Evolutionary conservation across 805 yeast species (phyloP).

Genomic region (Yarrowia deformans): DNA sequence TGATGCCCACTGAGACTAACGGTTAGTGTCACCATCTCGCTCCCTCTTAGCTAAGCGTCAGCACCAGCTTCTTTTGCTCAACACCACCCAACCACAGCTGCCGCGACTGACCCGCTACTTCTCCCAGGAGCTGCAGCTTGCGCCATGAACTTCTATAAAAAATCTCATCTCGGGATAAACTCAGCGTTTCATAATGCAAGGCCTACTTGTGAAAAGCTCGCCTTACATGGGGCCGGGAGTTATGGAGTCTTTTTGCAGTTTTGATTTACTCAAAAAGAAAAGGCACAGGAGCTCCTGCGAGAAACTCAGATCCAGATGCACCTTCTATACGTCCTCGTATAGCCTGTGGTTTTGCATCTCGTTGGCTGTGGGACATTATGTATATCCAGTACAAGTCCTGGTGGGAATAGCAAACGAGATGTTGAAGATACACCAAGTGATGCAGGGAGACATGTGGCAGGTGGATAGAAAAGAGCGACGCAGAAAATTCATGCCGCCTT

Average conservation of each 20-base stretch:
- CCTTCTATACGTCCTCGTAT: conserved; percentile 34
- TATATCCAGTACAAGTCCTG: conserved; percentile 3
- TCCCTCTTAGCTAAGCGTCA: not conserved
- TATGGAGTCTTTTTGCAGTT: conserved; percentile 1
- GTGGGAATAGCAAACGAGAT: not conserved
- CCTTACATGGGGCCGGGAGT: conserved; percentile 9
- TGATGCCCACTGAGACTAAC: conserved; percentile 36
- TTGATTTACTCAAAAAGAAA: not conserved
- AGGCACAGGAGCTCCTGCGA: not conserved
- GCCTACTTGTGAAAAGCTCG: conserved; percentile 11
- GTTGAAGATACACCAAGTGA: too few species aligned
- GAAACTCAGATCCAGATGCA: conserved; percentile 15
- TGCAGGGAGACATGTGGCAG: not conserved
- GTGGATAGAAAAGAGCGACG: not conserved
- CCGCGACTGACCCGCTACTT: too few species aligned
- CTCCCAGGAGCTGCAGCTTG: too few species aligned
- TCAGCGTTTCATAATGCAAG: conserved; percentile 17
- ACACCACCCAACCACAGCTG: not conserved
- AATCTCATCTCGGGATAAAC: conserved; percentile 8
- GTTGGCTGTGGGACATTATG: too few species aligned
- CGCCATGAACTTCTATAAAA: not conserved
- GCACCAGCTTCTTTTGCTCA: not conserved
- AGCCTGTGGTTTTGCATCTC: conserved; percentile 9
- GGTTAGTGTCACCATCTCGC: not conserved
- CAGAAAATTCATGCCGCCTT: too few species aligned